A percentile compares a stretch with the other conserved stretches of the same genome.
Evolutionary conservation across 176 grass and related monocot genomes (phyloP).

Genomic region (Rhynchospora pubera): DNA sequence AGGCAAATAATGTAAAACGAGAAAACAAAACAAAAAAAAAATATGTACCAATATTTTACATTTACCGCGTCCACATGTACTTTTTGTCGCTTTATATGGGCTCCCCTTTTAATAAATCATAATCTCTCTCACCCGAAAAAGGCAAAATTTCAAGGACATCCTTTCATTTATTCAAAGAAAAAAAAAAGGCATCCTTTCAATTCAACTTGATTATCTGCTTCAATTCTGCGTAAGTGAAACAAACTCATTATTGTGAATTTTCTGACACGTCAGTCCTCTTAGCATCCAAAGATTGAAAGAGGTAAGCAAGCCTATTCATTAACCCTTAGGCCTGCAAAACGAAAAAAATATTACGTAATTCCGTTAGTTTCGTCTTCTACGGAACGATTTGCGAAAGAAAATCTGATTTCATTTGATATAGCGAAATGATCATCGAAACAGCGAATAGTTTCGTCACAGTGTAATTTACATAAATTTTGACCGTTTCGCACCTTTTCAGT

Average conservation of each 20-base stretch:
- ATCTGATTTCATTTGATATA: too few species aligned
- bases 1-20: not conserved
- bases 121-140: not conserved
- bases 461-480: too few species aligned
- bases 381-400: too few species aligned
- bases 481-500: too few species aligned
- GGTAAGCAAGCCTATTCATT: too few species aligned
- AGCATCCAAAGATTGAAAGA: not conserved
- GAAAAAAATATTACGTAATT: too few species aligned
- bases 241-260: not conserved
- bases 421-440: too few species aligned
- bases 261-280: not conserved
- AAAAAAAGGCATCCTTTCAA: not conserved
- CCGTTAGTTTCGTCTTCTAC: too few species aligned
- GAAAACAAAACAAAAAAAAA: not conserved
- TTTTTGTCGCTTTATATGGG: slow-evolving; percentile 8
- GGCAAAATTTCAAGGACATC: not conserved
- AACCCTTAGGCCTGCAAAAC: too few species aligned
- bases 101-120: slow-evolving; percentile 9
- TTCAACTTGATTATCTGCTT: not conserved
- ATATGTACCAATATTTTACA: not conserved
- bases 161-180: too few species aligned
- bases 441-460: too few species aligned
- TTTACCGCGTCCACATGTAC: not conserved
- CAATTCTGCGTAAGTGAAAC: not conserved